Evolutionary conservation across 2,329 filamentous ascomycete genomes (phyloP), one percentile per base, ranked within the genome.

Genomic region (Fusarium pseudoanthophilum): DNA sequence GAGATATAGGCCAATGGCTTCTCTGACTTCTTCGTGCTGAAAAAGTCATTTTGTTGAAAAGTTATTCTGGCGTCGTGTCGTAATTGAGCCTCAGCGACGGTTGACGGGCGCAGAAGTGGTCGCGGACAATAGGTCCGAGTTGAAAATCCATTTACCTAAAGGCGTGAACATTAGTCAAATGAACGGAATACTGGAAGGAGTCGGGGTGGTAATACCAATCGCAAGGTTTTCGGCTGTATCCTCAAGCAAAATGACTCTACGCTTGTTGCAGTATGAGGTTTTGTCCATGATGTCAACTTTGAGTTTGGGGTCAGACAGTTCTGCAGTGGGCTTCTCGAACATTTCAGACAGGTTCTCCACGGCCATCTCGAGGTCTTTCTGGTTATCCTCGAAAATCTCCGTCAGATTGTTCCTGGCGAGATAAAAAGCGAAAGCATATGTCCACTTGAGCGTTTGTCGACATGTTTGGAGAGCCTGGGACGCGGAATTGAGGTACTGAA

Each of bases 241-340:
- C 62, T 95, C 94, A 26, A 99, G 87, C 15, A 99, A 82, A 73
- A 98, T 98, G 30, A 98, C 88, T 49, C 96, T 89, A 60, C 96
- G 89, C 83, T 96, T 95, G 82, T 93, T 97, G 85, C 97, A 99
- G 82, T 99, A 99, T 0, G 95, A 90, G 8, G 95, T 99, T 88
- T 98, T 98, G 83, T 99, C 95, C 91, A 99, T 93, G 79, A 99
- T 99, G 74, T 98, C 95, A 11, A 97, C 94, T 85, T 98, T 98
- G 67, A 98, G 87, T 82, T 97, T 97, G n/a, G 94, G 81, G 51
- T 92, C 90, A 8, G 94, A 90, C 24, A 99, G 86, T 78, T 98
- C 95, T 45, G 91, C 85, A n/a, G 95, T 94, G 0, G 95, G 94
- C 85, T 97, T 98, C 87, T 99, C 96, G 75, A 99, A 99, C 94